These are phyloP conservation scores for Russula abietina DNA, from an alignment of 768 basidiomycete genomes.

Conservation along the genomic window DNA sequence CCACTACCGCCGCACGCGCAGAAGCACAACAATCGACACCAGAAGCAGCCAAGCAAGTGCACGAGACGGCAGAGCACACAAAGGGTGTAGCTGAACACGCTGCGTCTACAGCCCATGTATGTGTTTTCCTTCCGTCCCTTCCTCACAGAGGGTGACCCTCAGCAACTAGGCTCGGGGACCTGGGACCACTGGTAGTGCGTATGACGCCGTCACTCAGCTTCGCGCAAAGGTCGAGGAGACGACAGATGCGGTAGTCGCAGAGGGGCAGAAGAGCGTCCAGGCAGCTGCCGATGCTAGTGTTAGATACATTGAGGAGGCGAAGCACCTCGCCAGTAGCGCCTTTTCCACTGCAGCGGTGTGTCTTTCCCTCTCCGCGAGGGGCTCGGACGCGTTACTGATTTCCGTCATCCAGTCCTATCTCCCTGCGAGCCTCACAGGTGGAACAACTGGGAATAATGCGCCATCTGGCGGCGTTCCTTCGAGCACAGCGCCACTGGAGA, in stretches of 20 bases:
- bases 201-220: constrained; percentile 30
- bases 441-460: constrained; percentile 10
- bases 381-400: background rate
- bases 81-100: constrained; percentile 46
- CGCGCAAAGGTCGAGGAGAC: constrained; percentile 31
- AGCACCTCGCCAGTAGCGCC: constrained; percentile 39
- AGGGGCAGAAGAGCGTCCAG: constrained; percentile 50
- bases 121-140: constrained; percentile 12
- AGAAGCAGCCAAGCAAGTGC: constrained; percentile 39
- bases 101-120: constrained; percentile 48
- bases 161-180: constrained; percentile 11
- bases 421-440: constrained; percentile 23
- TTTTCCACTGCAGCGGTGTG: constrained; percentile 43
- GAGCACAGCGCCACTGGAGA: background rate
- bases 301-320: constrained; percentile 52
- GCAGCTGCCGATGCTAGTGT: constrained; percentile 41
- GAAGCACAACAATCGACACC: constrained; percentile 43
- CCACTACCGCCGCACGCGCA: constrained; percentile 51
- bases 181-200: constrained; percentile 1
- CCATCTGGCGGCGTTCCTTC: background rate
- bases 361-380: constrained; percentile 10
- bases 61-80: constrained; percentile 41
- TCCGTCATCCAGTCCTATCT: constrained; percentile 17
- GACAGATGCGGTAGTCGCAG: constrained; percentile 48
- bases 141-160: background rate